A percentile compares a stretch with the other conserved stretches of the same genome.
phyloP scores from a whole-genome alignment of 192 early-diverging fungal species.

The Gonapodya sp. region DNA sequence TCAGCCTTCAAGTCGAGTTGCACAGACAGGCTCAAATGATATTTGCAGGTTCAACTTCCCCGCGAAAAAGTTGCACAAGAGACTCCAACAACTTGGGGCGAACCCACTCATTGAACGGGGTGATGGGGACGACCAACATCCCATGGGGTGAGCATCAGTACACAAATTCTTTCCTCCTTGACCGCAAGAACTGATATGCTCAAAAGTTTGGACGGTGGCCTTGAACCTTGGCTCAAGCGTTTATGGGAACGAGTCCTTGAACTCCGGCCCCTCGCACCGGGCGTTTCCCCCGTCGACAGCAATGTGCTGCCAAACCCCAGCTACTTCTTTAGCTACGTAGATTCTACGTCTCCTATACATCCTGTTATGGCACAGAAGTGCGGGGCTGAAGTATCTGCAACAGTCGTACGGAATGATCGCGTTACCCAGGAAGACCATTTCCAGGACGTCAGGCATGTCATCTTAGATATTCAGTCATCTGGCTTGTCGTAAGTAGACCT shows the following conservation, averaged over 20 bases:
- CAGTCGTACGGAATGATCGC: constrained; percentile 35
- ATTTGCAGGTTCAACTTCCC: constrained; percentile 76
- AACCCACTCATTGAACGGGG: constrained; percentile 54
- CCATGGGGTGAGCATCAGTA: constrained; percentile 54
- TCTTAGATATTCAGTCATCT: constrained; percentile 17
- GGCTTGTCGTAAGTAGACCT: background rate
- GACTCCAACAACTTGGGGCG: constrained; percentile 80
- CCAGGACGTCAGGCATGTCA: constrained; percentile 87
- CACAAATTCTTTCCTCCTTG: constrained; percentile 12
- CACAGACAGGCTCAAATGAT: background rate
- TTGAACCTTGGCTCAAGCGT: constrained; percentile 77
- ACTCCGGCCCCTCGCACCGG: constrained; percentile 39
- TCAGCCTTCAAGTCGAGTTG: background rate
- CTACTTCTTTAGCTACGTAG: background rate
- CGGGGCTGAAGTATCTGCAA: background rate
- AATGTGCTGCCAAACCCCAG: background rate
- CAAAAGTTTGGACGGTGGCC: constrained; percentile 68
- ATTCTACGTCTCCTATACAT: background rate
- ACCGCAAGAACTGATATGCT: background rate
- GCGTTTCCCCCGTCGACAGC: background rate
- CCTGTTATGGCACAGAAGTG: background rate
- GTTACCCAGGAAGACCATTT: constrained; percentile 72
- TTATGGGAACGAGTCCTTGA: constrained; percentile 63
- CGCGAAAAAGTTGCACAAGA: constrained; percentile 79
- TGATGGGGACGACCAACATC: constrained; percentile 94